Evolutionary conservation across 805 yeast species (phyloP), one percentile per base, ranked within the genome.

Genomic region (Pichia exigua): DNA sequence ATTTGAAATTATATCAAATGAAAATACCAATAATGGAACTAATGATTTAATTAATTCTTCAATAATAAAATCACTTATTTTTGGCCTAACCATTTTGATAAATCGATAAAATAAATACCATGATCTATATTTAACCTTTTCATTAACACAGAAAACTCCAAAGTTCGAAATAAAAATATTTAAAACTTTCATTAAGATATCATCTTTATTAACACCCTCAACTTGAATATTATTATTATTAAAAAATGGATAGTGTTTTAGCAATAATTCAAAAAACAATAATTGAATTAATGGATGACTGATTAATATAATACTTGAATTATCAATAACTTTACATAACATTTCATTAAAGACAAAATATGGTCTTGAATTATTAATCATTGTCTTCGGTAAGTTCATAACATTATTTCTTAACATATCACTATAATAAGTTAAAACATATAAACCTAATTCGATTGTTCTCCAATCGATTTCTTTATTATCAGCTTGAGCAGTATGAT

Each of bases 21-120:
- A 81, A 48, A 89, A 80, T 0, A 68, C 70, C 26, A 91, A 73
- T 50, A 89, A 70, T 2, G 84, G 81, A 30, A 85, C 73, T 45
- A 91, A 73, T 55, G 77, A 76, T 47, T 75, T 66, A 30, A 91
- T 75, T 35, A 86, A 74, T 55, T 77, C 80, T 42, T 77, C 83
- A 61, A 79, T 73, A 51, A 73, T 68, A 51, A 58, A 66, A 45
- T 73, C 76, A 30, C 82, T 76, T 42, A 82, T 68, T 46, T 77
- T 70, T 39, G 90, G 89, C 62, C 82, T 85, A 2, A 92, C 83
- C 45, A 85, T 72, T 63, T 85, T 88, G 54, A 90, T 76, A 61
- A 91, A 87, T 65, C 95, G 78, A 61, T 83, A 83, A 60, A 92
- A 88, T 56, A 91, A 72, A 65, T 88, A 92, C 97, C 98, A 94